phyloP scores from a whole-genome alignment of 129 eudicot genomes.

The Saussurea involucrata region DNA sequence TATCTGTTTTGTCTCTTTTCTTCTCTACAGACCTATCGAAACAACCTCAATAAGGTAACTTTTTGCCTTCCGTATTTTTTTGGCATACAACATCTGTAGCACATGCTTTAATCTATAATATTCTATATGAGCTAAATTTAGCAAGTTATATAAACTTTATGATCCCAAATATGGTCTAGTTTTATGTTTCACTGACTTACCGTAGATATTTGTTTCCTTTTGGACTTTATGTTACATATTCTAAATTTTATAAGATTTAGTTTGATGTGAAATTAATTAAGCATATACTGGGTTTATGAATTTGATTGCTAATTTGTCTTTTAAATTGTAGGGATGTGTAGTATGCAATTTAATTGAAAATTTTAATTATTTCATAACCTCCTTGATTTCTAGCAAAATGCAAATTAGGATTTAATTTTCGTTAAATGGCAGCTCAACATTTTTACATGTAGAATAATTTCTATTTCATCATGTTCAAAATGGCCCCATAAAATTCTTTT shows the following conservation, averaged over 20 bases:
- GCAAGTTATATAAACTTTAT: not conserved
- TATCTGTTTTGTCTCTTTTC: constrained; percentile 5
- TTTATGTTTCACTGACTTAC: not conserved
- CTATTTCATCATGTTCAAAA: too few species aligned
- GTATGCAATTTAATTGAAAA: too few species aligned
- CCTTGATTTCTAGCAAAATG: too few species aligned
- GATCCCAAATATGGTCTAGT: not conserved
- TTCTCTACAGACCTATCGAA: constrained; percentile 79
- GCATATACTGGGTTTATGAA: not conserved
- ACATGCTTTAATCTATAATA: not conserved
- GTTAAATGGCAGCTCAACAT: too few species aligned
- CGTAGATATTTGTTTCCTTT: not conserved
- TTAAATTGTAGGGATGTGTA: too few species aligned
- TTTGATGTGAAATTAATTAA: not conserved
- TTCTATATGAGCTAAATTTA: too few species aligned
- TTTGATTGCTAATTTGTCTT: not conserved
- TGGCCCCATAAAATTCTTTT: too few species aligned
- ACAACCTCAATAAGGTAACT: constrained; percentile 93
- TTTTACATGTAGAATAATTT: too few species aligned
- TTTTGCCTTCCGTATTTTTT: not conserved
- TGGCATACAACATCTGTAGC: not conserved
- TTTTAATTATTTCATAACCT: too few species aligned
- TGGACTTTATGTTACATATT: not conserved
- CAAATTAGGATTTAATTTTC: too few species aligned
- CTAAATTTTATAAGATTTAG: not conserved